These are phyloP conservation scores for Knufia petricola DNA, from an alignment of 2,329 filamentous ascomycete genomes.

Conservation along the genomic window DNA sequence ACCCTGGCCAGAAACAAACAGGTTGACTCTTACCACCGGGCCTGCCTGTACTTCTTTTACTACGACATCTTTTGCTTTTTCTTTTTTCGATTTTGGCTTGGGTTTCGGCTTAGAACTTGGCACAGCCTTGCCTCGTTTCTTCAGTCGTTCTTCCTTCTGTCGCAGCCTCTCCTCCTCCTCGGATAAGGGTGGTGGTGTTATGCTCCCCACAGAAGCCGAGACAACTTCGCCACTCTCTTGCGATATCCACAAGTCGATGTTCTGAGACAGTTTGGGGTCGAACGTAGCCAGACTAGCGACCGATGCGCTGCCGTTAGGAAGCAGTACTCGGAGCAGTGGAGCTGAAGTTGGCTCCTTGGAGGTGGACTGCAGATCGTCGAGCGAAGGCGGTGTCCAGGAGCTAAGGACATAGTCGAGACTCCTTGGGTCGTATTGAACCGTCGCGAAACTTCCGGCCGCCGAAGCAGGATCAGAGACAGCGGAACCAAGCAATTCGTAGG, in stretches of 20 bases:
- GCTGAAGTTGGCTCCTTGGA: conserved; percentile 39
- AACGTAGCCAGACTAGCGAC: conserved; percentile 31
- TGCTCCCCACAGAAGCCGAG: conserved; percentile 25
- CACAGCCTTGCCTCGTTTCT: conserved; percentile 19
- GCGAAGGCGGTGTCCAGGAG: conserved; percentile 31
- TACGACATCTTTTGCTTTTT: conserved; percentile 3
- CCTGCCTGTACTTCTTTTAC: conserved; percentile 12
- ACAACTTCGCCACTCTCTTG: conserved; percentile 32
- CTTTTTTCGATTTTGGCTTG: conserved; percentile 6
- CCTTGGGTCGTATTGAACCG: conserved; percentile 33
- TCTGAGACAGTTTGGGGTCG: conserved; percentile 23
- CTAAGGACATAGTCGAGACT: conserved; percentile 29
- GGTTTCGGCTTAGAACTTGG: conserved; percentile 17
- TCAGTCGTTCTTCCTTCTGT: conserved; percentile 20
- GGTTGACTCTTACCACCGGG: conserved; percentile 26
- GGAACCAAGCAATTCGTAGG: conserved; percentile 20
- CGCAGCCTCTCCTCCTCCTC: conserved; percentile 16
- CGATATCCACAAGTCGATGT: conserved; percentile 33
- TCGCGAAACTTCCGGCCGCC: conserved; percentile 27
- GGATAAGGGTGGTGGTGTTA: conserved; percentile 18
- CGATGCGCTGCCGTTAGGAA: conserved; percentile 28
- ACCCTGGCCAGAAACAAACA: conserved; percentile 27
- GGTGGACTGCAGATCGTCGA: conserved; percentile 12
- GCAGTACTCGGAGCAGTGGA: conserved; percentile 39
- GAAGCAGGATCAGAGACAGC: too few relatives aligned